Conservation (phyloP, 345 rosid species). For the Iberis pinnata region DNA sequence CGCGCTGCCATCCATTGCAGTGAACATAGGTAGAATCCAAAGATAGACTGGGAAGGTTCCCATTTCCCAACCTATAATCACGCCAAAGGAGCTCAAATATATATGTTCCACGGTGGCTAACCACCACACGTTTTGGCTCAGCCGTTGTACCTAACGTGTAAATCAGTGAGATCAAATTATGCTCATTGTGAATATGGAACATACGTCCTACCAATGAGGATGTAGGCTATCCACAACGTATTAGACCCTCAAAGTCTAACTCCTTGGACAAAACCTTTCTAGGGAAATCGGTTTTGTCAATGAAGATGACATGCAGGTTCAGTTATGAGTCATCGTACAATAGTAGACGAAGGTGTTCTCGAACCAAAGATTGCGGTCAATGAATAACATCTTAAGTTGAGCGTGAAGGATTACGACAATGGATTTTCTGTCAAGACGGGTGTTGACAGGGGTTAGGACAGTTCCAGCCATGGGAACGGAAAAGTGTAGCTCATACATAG, state of each 20-base stretch:
- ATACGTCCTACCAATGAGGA: slow-evolving; percentile 16
- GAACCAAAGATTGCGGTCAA: slow-evolving; percentile 44
- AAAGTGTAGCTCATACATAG: slow-evolving; percentile 83
- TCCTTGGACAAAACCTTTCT: background rate
- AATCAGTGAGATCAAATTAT: slow-evolving; percentile 65
- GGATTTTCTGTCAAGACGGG: slow-evolving; percentile 55
- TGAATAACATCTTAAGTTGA: slow-evolving; percentile 49
- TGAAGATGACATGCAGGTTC: slow-evolving; percentile 25
- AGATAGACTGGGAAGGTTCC: slow-evolving; percentile 43
- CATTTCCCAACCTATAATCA: slow-evolving; percentile 42
- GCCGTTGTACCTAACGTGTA: slow-evolving; percentile 85
- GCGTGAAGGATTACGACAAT: slow-evolving; percentile 55
- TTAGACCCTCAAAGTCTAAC: slow-evolving; percentile 45
- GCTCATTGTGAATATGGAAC: slow-evolving; percentile 37
- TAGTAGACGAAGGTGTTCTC: slow-evolving; percentile 40
- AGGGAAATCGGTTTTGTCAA: slow-evolving; percentile 8
- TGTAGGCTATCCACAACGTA: slow-evolving; percentile 32
- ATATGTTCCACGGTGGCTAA: slow-evolving; percentile 77
- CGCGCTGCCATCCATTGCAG: slow-evolving; percentile 74
- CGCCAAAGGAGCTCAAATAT: slow-evolving; percentile 50
- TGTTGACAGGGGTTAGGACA: slow-evolving; percentile 66
- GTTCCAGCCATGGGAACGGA: slow-evolving; percentile 87
- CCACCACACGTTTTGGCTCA: slow-evolving; percentile 75
- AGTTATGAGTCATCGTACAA: slow-evolving; percentile 32
- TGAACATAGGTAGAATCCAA: slow-evolving; percentile 93